phyloP scores from a whole-genome alignment of 768 basidiomycete genomes.

The Phylloporus sp. region DNA sequence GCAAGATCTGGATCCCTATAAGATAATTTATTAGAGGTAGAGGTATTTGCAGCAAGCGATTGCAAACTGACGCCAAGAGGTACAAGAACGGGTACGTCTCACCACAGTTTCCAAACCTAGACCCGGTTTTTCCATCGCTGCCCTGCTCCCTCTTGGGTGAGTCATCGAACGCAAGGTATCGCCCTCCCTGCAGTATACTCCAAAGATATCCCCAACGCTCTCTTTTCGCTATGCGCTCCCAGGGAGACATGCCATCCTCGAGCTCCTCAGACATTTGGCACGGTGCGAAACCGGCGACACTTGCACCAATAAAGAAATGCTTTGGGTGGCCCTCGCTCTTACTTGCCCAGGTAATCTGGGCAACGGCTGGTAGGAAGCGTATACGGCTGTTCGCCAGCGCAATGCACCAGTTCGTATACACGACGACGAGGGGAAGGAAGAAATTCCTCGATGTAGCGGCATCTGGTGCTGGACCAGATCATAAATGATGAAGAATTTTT shows the following conservation, averaged over 20 bases:
- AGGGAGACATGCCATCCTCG: not conserved
- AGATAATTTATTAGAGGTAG: no score
- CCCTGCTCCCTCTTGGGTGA: no score
- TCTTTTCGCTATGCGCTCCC: not conserved
- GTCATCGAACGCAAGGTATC: no score
- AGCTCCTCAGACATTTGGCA: no score
- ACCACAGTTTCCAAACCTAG: not conserved
- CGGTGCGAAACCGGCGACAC: no score
- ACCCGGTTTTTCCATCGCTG: no score
- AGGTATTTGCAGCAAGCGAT: no score
- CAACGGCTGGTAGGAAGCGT: not conserved
- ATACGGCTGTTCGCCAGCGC: no score
- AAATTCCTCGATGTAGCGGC: not conserved
- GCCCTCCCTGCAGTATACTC: no score
- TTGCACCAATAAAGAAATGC: no score
- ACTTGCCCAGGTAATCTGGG: not conserved
- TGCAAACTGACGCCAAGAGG: not conserved
- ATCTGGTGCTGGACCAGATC: not conserved
- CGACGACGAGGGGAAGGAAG: not conserved
- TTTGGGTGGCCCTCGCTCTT: not conserved
- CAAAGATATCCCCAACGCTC: no score
- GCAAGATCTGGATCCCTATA: no score
- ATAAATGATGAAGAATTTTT: not conserved
- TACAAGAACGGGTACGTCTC: conserved; percentile 3
- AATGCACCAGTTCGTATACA: not conserved